Conservation (phyloP, 108 stramenopile genomes). For the Bacterosira constricta region DNA sequence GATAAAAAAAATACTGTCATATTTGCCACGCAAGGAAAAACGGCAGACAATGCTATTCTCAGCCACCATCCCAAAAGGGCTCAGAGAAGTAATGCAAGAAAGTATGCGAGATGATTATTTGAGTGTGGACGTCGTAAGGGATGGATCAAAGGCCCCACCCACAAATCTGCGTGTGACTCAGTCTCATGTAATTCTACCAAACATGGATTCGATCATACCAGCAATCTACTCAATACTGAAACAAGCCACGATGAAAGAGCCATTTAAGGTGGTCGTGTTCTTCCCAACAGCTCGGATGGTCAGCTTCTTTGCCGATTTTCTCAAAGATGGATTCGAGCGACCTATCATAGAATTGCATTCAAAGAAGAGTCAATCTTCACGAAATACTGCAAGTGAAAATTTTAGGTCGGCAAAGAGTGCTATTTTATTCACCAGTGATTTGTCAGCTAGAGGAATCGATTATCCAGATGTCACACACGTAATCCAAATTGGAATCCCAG, state of each 20-base stretch:
- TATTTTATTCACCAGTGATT: conserved; percentile 79
- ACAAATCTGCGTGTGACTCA: conserved; percentile 53
- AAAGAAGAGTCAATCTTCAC: conserved; percentile 72
- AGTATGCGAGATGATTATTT: conserved; percentile 41
- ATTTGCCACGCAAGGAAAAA: conserved; percentile 61
- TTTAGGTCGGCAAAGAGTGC: conserved; percentile 59
- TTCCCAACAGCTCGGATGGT: conserved; percentile 81
- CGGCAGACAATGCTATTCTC: conserved; percentile 85
- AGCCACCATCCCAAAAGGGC: conserved; percentile 71
- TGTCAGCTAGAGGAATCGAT: conserved; percentile 86
- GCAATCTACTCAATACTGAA: conserved; percentile 38
- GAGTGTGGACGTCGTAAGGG: conserved; percentile 56
- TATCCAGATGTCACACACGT: conserved; percentile 83
- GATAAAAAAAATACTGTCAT: conserved; percentile 65
- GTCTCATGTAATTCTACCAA: conserved; percentile 47
- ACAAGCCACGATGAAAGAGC: conserved; percentile 50
- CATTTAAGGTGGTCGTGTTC: conserved; percentile 77
- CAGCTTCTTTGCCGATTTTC: conserved; percentile 65
- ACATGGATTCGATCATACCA: conserved; percentile 18
- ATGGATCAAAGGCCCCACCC: conserved; percentile 33
- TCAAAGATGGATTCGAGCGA: conserved; percentile 47
- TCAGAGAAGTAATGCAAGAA: conserved; percentile 48
- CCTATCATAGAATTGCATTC: conserved; percentile 76
- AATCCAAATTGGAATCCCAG: conserved; percentile 75
- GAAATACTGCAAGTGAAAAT: conserved; percentile 58